phyloP scores from a whole-genome alignment of 257 asterid genomes.

The Solanum neorickii region DNA sequence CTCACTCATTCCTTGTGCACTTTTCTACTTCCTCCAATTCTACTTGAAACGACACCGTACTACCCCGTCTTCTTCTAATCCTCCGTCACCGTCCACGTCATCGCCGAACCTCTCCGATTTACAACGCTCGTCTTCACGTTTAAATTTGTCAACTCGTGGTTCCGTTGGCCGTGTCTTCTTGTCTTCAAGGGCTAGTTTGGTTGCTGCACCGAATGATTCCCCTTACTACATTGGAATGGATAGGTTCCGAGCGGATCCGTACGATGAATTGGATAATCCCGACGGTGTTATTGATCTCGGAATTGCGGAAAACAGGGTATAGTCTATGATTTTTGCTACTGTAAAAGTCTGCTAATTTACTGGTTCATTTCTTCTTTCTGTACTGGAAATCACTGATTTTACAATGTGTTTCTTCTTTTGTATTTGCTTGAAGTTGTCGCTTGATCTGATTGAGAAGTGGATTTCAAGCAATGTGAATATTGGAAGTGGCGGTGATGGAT shows the following conservation, averaged over 20 bases:
- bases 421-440: constrained; percentile 42
- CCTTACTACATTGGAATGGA: constrained; percentile 89
- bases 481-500: constrained; percentile 30
- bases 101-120: constrained; percentile 39
- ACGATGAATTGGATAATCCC: constrained; percentile 41
- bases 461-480: constrained; percentile 33
- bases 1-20: constrained; percentile 81
- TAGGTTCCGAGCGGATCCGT: constrained; percentile 48
- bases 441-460: constrained; percentile 90
- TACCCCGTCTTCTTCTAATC: constrained; percentile 17
- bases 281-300: constrained; percentile 85
- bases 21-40: constrained; percentile 74
- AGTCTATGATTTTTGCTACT: background rate
- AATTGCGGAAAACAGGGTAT: constrained; percentile 72
- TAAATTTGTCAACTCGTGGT: constrained; percentile 49
- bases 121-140: constrained; percentile 61
- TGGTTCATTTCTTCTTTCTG: background rate
- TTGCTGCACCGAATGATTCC: constrained; percentile 61
- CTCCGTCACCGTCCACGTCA: constrained; percentile 43
- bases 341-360: background rate
- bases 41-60: constrained; percentile 81
- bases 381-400: background rate
- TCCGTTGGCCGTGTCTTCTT: constrained; percentile 39
- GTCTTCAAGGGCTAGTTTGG: constrained; percentile 44
- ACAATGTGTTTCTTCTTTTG: background rate